Evolutionary conservation across 441 rosid species (phyloP), one percentile per base, ranked within the genome.

Genomic region (Pelargonium australe): DNA sequence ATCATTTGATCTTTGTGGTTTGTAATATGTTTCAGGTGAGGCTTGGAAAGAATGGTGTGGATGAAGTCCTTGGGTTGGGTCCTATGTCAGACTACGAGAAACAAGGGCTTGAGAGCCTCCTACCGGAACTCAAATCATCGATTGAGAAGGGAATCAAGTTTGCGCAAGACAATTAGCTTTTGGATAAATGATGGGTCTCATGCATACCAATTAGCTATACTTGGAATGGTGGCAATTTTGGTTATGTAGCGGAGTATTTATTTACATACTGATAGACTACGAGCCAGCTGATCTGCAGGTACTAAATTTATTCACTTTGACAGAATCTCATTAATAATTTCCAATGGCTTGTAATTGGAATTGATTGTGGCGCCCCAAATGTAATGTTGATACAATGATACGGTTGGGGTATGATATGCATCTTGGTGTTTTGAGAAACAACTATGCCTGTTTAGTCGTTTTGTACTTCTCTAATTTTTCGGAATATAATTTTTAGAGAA

Each of bases 61-160:
- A 95, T 75, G 96, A 95, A 83, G 85, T 91, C 69, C 68, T 89
- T 12, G 97, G 87, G 19, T 76, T 91, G 72, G 97, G 99, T 5
- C 63, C 91, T 44, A 87, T 94, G 25, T 89, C 97, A 5, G 96
- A 86, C 76, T 90, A 64, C 2, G 97, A 94, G 70, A 84, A 88
- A 73, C 80, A 86, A 77, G 96, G 96, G 28, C 80, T 94, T 76
- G 96, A 91, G 77, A 84, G 78, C 62, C 81, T 91, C 76, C 87
- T 87, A 76, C 92, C 96, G 3, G 97, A 95, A 70, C 90, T 95
- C 68, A 77, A 73, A 62, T 66, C 94, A 20, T 91, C 97, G 10
- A 91, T 95, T 44, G 96, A 89, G 81, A 91, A 91, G 80, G 99
- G 97, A 72, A 81, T 89, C 71, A 78, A 86, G 70, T 94, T 91